Base-by-base conservation (phyloP, 2,329 filamentous ascomycete species). In the Periconia sp. region DNA sequence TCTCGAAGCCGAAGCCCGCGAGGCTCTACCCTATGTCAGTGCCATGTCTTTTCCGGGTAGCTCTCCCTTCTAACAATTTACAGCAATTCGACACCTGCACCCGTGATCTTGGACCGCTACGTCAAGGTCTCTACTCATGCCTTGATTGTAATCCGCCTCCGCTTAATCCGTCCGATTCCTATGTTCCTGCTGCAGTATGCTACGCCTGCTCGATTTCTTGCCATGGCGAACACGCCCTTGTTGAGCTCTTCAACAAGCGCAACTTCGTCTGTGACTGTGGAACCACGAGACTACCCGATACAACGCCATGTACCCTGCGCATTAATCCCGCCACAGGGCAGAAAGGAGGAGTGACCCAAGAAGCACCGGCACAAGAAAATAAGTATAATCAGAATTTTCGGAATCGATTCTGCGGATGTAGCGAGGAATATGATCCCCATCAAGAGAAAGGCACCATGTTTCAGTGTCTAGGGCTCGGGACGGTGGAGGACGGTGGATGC, bases 391-490 rank as follows among this genome's bases (percentile, higher is more conserved):
- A 96, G 48, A 99, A 99, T 74, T 99, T 95, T 61, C 81, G 83
- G 56, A 97, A 97, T 61, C 82, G 80, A 31, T 99, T 99, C 73
- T 99, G 94, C 68, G 89, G 87, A 2, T 99, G 94, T 63, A 82
- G 82, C 21, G 87, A 92, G 61, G 84, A 92, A 46, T 99, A 99
- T 65, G 88, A 96, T 65, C 84, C 92, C 0, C 82, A 92, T 34
- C 79, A 88, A 65, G 91, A 99, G 67, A 95, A 92, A 58, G 92
- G 92, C 0, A 97, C 92, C 26, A 99, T 99, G 94, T 99, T 95
- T 58, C 94, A 99, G 69, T 99, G 94, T 65, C 70, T 97, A 2
- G 92, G 92, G 0, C 75, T 97, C 1, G 91, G 90, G 1, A 87
- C 84, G 0, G 78, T 82, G 10, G 87, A 92, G 54, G 85, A 86